Conservation (phyloP, 495 filamentous ascomycete species). For the Aspergillus sparsus region DNA sequence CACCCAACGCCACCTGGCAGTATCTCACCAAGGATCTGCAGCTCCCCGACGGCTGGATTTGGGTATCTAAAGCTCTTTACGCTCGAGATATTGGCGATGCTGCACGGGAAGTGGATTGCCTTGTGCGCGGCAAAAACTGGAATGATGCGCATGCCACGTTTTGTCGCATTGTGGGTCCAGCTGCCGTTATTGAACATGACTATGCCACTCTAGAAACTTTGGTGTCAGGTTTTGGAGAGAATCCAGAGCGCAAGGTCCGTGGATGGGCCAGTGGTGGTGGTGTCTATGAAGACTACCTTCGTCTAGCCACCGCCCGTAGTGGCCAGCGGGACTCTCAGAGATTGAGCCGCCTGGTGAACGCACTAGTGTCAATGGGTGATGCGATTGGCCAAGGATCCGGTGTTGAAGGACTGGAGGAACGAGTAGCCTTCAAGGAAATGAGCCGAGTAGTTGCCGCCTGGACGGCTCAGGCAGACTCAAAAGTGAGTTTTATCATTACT, state of each 20-base stretch:
- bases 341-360: slow-evolving; percentile 60
- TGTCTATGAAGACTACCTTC: slow-evolving; percentile 80
- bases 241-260: slow-evolving; percentile 46
- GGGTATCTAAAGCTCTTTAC: slow-evolving; percentile 81
- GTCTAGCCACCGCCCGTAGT: slow-evolving; percentile 48
- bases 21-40: slow-evolving; percentile 60
- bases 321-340: slow-evolving; percentile 43
- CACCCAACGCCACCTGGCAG: slow-evolving; percentile 48
- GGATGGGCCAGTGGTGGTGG: slow-evolving; percentile 76
- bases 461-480: slow-evolving; percentile 59
- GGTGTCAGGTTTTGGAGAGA: slow-evolving; percentile 65
- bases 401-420: slow-evolving; percentile 71
- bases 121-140: slow-evolving; percentile 73
- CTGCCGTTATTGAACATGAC: slow-evolving; percentile 75
- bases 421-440: slow-evolving; percentile 73
- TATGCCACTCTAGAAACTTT: slow-evolving; percentile 62
- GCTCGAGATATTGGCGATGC: slow-evolving; percentile 69
- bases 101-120: slow-evolving; percentile 66
- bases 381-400: slow-evolving; percentile 52
- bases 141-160: slow-evolving; percentile 83
- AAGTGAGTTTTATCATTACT: slow-evolving; percentile 45
- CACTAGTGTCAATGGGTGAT: slow-evolving; percentile 63
- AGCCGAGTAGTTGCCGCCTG: slow-evolving; percentile 58
- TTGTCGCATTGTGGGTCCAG: slow-evolving; percentile 72
- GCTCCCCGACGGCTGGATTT: slow-evolving; percentile 76